Percentiles rank a stretch among this genome's conserved stretches.
Conservation (phyloP, 352 stramenopile genomes). For the Albugo candida region DNA sequence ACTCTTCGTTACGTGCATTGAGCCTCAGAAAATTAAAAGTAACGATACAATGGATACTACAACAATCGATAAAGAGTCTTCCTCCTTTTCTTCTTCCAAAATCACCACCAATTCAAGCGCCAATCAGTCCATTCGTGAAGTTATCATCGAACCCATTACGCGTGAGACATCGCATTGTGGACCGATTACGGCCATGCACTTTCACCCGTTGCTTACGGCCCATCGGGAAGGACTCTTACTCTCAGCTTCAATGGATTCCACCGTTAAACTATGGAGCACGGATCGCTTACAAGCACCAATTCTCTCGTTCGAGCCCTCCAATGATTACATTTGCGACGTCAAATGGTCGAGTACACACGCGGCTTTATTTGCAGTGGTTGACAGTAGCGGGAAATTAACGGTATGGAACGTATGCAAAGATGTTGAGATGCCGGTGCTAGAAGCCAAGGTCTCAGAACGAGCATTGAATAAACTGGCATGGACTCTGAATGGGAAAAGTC, state of each 20-base stretch:
- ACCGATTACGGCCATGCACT: conserved; percentile 68
- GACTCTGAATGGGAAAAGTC: conserved; percentile 50
- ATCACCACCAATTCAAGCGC: conserved; percentile 10
- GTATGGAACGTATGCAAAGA: conserved; percentile 78
- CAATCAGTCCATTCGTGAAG: conserved; percentile 32
- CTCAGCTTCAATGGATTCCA: conserved; percentile 72
- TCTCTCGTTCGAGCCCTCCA: conserved; percentile 71
- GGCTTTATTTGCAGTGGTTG: conserved; percentile 63
- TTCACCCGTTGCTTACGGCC: conserved; percentile 46
- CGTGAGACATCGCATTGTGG: conserved; percentile 62
- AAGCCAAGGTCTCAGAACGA: conserved; percentile 43
- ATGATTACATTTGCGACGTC: conserved; percentile 78
- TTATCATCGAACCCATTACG: conserved; percentile 44
- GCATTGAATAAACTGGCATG: conserved; percentile 74
- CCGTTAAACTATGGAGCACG: conserved; percentile 73
- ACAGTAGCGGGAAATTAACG: conserved; percentile 44
- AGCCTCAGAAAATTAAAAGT: conserved; percentile 51
- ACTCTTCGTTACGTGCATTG: conserved; percentile 52
- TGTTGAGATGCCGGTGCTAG: conserved; percentile 46
- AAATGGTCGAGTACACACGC: conserved; percentile 65
- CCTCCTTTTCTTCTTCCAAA: not conserved
- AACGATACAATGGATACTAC: conserved; percentile 2
- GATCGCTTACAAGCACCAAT: conserved; percentile 47
- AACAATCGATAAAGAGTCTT: too few species aligned
- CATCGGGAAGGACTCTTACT: conserved; percentile 63